Evolutionary conservation across 208 protist genomes (phyloP), one percentile per base, ranked within the genome.

Genomic region (Crithidia acanthocephali): DNA sequence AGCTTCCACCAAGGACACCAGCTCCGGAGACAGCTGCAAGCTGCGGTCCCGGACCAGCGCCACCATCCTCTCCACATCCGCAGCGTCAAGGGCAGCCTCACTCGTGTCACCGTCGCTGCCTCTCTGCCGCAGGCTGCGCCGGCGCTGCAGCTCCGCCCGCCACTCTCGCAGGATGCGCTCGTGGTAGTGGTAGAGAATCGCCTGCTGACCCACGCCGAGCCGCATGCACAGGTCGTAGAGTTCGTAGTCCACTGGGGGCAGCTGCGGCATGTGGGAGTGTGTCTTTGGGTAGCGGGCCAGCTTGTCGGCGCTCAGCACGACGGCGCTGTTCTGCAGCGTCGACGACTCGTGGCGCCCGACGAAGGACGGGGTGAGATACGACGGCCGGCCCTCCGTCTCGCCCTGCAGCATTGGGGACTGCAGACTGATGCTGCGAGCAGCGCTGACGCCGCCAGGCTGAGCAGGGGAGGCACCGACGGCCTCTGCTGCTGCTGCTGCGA

Each of bases 231-330:
- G 70, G 33, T 93, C 85, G 51, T 90, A 88, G 20, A 96, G 74
- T 59, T 94, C 86, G 68, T 96, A 96, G 75, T 96, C 88, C 44
- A 96, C 72, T 2, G 91, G 91, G 16, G 84, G 86, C 35, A 87
- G 40, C 33, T 64, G 52, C 20, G 88, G 84, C 84, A 86, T 82
- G 68, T 80, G 69, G 1, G 84, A 74, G 62, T 74, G 76, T 16
- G 83, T 91, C 15, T 76, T 64, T 8, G 83, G 80, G 61, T 86
- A 90, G 23, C 84, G 83, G 1, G 85, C 85, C n/a, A 95, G 81
- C 55, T 76, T 84, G 37, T 75, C 76, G 6, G 90, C 90, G 57
- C 81, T 90, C 20, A 90, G 69, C 30, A 83, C 56, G 23, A 72
- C 35, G 28, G 58, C 48, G 23, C 63, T 71, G 53, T 40, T 8